Evolutionary conservation across 2,329 filamentous ascomycete species (phyloP).

Genomic region (Calonectria pteridis): DNA sequence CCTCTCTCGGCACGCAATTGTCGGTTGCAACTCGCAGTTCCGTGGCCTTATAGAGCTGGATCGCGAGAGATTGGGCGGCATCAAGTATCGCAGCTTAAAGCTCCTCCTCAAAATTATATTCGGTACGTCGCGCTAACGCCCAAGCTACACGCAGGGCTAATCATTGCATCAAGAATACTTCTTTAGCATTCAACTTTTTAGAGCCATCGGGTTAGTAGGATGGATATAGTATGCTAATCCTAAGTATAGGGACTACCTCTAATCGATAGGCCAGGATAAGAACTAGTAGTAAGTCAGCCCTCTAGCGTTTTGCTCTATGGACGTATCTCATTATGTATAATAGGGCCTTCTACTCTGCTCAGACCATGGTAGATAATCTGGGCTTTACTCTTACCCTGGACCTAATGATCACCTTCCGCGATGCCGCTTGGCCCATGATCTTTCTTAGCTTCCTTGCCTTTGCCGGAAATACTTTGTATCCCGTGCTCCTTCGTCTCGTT

Average conservation of each 20-base stretch:
- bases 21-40: neutral
- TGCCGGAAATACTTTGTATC: constrained; percentile 7
- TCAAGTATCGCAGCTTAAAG: constrained; percentile 13
- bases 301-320: neutral
- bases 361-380: constrained; percentile 13
- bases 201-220: neutral
- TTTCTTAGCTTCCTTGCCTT: neutral
- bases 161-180: neutral
- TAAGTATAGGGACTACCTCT: neutral
- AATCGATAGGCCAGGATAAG: neutral
- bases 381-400: constrained; percentile 6
- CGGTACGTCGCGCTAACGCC: neutral
- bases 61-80: neutral
- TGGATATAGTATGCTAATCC: constrained; percentile 1
- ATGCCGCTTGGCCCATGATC: neutral
- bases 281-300: neutral
- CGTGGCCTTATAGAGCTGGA: neutral
- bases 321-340: neutral
- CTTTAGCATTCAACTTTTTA: neutral
- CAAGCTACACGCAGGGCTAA: neutral
- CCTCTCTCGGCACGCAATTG: neutral
- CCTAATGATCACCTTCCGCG: constrained; percentile 5
- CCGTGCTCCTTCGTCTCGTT: constrained; percentile 1
- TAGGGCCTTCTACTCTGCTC: constrained; percentile 3
- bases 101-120: neutral